These are phyloP conservation scores for Zizania latifolia DNA, from an alignment of 176 grass and related monocot species.

Conservation along the genomic window DNA sequence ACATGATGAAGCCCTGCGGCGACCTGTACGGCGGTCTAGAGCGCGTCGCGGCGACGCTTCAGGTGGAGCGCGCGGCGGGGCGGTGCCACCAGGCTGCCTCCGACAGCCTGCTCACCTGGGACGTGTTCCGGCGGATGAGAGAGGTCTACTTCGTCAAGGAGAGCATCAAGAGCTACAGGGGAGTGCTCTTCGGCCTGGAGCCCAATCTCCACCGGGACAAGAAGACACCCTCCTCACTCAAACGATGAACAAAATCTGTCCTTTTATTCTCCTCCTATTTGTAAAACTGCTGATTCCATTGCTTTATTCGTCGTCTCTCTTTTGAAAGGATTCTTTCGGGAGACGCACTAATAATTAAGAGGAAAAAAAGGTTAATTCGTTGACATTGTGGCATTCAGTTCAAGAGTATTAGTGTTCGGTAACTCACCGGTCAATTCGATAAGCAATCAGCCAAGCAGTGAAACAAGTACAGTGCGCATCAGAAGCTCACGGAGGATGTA, in stretches of 20 bases:
- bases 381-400: no score
- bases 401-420: no score
- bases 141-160: slow-evolving; percentile 45
- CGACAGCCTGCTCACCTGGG: slow-evolving; percentile 79
- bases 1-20: slow-evolving; percentile 44
- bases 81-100: slow-evolving; percentile 72
- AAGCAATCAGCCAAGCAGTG: no score
- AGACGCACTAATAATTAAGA: neutral
- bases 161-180: slow-evolving; percentile 22
- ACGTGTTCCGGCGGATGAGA: slow-evolving; percentile 48
- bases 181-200: slow-evolving; percentile 58
- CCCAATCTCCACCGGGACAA: neutral
- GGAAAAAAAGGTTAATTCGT: neutral
- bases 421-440: neutral
- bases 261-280: neutral
- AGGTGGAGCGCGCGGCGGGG: slow-evolving; percentile 45
- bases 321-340: neutral
- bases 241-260: neutral
- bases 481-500: no score
- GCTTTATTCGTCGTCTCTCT: neutral
- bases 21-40: slow-evolving; percentile 70
- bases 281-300: no score
- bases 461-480: no score
- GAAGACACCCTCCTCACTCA: neutral
- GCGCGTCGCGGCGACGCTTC: slow-evolving; percentile 37